These are phyloP conservation scores for Penicillium herquei DNA, from an alignment of 495 filamentous ascomycete species.

Conservation along the genomic window DNA sequence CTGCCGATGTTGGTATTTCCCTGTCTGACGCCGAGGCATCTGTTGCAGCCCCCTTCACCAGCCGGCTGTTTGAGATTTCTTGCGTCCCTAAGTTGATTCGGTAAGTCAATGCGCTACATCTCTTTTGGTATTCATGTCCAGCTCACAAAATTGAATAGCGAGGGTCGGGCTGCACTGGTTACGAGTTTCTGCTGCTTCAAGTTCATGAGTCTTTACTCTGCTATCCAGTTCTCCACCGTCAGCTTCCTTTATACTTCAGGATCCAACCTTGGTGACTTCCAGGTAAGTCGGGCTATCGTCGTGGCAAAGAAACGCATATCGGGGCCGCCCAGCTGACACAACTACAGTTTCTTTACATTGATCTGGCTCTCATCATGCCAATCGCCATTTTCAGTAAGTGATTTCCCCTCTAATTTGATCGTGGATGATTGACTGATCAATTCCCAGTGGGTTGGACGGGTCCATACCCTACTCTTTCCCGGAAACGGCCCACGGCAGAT, in stretches of 20 bases:
- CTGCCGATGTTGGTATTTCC: slow-evolving; percentile 98
- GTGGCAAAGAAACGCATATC: not conserved
- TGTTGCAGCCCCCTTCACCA: slow-evolving; percentile 96
- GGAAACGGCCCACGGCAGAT: slow-evolving; percentile 86
- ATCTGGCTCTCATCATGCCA: slow-evolving; percentile 86
- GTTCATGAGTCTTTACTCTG: slow-evolving; percentile 98
- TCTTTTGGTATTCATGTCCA: not conserved
- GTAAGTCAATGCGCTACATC: slow-evolving; percentile 32
- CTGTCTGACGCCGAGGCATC: slow-evolving; percentile 97
- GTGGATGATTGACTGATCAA: slow-evolving; percentile 6
- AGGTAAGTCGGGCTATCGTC: slow-evolving; percentile 46
- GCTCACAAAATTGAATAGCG: slow-evolving; percentile 44
- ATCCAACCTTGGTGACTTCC: slow-evolving; percentile 96
- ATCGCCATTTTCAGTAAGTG: slow-evolving; percentile 90
- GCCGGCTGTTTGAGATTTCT: slow-evolving; percentile 90
- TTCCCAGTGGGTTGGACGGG: slow-evolving; percentile 86
- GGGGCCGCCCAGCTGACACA: slow-evolving; percentile 5
- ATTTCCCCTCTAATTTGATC: not conserved
- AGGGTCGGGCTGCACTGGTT: slow-evolving; percentile 90
- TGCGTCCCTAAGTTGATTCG: slow-evolving; percentile 93
- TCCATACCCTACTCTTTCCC: slow-evolving; percentile 72
- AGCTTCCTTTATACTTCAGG: slow-evolving; percentile 95
- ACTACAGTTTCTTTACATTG: slow-evolving; percentile 82
- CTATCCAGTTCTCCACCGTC: slow-evolving; percentile 98
- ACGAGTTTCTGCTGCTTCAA: slow-evolving; percentile 99